These are phyloP conservation scores for Musa schizocarpa DNA, from an alignment of 176 grass and related monocot genomes.

Conservation along the genomic window DNA sequence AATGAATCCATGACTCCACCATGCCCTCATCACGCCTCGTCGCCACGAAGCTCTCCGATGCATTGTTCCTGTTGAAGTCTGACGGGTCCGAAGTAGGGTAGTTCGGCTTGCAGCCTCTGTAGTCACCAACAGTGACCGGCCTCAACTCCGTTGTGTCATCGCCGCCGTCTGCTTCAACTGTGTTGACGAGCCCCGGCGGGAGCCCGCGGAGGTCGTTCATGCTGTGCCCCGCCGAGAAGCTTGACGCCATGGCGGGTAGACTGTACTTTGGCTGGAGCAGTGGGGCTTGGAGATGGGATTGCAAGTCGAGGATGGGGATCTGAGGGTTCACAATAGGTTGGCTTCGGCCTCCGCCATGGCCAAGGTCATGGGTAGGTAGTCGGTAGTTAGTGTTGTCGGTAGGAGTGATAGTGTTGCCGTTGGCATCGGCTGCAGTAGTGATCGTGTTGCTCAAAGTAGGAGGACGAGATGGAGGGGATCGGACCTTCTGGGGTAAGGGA, in stretches of 20 bases:
- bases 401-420: background rate
- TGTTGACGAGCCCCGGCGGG: slow-evolving; percentile 20
- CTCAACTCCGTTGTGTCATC: background rate
- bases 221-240: background rate
- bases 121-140: background rate
- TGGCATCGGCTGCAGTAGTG: background rate
- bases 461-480: slow-evolving; percentile 30
- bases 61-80: background rate
- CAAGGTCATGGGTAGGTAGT: background rate
- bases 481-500: slow-evolving; percentile 74
- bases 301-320: slow-evolving; percentile 29
- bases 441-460: slow-evolving; percentile 2
- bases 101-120: background rate
- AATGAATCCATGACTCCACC: background rate
- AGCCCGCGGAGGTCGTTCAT: background rate
- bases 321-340: slow-evolving; percentile 31
- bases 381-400: background rate
- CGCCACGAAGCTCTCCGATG: background rate
- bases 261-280: background rate
- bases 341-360: slow-evolving; percentile 22
- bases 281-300: slow-evolving; percentile 19
- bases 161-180: slow-evolving; percentile 3
- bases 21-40: background rate
- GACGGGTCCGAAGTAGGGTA: background rate
- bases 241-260: background rate